Evolutionary conservation across 2,329 filamentous ascomycete species (phyloP).

Genomic region (Aspergillus caelatus): DNA sequence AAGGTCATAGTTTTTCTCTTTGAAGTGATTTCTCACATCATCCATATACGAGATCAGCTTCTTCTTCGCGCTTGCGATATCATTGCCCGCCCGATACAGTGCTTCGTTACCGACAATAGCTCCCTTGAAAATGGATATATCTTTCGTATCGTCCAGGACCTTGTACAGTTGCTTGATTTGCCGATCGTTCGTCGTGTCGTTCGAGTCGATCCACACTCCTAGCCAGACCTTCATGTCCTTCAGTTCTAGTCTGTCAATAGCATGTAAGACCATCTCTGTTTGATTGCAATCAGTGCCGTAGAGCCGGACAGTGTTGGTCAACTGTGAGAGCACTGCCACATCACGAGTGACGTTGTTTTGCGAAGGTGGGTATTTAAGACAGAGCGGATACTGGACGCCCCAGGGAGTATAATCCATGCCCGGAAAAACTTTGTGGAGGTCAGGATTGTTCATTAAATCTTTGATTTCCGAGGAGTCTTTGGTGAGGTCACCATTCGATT

Average conservation of each 20-base stretch:
- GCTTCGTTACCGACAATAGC: constrained; percentile 68
- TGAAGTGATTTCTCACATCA: constrained; percentile 73
- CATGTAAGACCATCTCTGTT: constrained; percentile 87
- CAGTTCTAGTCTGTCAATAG: constrained; percentile 73
- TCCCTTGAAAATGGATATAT: constrained; percentile 58
- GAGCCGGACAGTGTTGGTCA: constrained; percentile 83
- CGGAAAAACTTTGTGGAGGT: constrained; percentile 90
- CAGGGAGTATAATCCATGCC: constrained; percentile 95
- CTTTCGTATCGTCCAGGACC: constrained; percentile 64
- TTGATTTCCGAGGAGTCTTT: constrained; percentile 80
- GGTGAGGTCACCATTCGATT: constrained; percentile 69
- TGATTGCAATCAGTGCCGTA: constrained; percentile 98
- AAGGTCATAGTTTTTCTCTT: constrained; percentile 65
- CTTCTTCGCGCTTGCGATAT: constrained; percentile 65
- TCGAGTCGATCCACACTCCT: constrained; percentile 88
- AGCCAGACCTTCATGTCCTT: constrained; percentile 85
- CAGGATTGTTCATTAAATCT: constrained; percentile 73
- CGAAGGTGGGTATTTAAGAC: constrained; percentile 73
- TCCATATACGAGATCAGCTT: constrained; percentile 66
- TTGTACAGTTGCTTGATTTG: constrained; percentile 84
- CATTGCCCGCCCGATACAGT: constrained; percentile 53
- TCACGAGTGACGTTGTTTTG: constrained; percentile 96
- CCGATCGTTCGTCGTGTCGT: constrained; percentile 78
- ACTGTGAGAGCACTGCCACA: constrained; percentile 82
- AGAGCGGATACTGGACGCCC: constrained; percentile 87